These are phyloP conservation scores for Cystobasidium onofrii DNA, from an alignment of 768 basidiomycete species.

Conservation along the genomic window DNA sequence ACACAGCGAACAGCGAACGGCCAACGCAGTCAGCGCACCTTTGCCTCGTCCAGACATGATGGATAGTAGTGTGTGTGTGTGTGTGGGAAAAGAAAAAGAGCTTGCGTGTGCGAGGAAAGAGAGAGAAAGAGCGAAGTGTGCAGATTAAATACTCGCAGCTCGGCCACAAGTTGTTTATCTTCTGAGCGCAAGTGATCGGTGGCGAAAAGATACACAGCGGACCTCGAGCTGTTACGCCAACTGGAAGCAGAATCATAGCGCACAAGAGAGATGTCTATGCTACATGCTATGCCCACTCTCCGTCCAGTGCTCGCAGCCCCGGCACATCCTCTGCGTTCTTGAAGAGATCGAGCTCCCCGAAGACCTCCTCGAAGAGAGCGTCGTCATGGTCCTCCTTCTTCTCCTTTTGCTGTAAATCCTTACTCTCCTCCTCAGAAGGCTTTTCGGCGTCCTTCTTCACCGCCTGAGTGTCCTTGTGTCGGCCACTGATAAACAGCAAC, in stretches of 20 bases:
- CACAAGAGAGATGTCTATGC: neutral
- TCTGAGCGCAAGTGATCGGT: neutral
- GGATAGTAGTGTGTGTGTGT: conserved; percentile 35
- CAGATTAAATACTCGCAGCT: neutral
- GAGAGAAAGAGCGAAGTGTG: neutral
- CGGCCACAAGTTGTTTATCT: neutral
- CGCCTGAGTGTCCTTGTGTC: conserved; percentile 45
- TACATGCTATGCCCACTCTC: conserved; percentile 51
- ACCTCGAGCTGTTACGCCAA: too few relatives aligned
- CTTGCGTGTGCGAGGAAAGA: neutral
- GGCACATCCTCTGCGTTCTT: conserved; percentile 49
- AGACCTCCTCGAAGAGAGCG: conserved; percentile 39
- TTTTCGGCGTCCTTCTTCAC: conserved; percentile 51
- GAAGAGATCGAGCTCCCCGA: conserved; percentile 50
- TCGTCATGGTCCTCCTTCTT: conserved; percentile 28
- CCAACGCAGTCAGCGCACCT: conserved; percentile 34
- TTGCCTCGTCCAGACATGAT: conserved; percentile 95
- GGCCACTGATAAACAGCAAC: conserved; percentile 53
- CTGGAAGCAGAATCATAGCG: too few relatives aligned
- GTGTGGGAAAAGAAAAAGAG: neutral
- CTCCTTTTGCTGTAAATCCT: conserved; percentile 34
- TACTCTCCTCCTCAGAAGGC: conserved; percentile 31
- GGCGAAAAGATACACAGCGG: too few relatives aligned
- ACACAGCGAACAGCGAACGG: neutral
- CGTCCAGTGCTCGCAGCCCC: conserved; percentile 50